These are phyloP conservation scores for Symbiotaphrina buchneri DNA, from an alignment of 495 filamentous ascomycete genomes.

Conservation along the genomic window DNA sequence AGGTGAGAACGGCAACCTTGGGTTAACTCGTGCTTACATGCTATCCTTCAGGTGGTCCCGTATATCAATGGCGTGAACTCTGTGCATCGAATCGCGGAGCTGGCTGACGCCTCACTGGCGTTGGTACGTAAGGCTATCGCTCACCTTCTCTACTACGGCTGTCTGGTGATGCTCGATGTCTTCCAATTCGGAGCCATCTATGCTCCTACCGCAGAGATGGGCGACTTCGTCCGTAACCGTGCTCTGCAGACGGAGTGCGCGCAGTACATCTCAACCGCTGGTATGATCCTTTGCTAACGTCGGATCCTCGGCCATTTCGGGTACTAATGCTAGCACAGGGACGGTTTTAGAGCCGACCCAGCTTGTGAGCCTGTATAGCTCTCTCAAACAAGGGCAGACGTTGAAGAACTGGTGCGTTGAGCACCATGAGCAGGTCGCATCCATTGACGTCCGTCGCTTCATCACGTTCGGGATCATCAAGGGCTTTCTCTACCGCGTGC, in stretches of 20 bases:
- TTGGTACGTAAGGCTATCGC: constrained; percentile 62
- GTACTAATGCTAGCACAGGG: too few relatives aligned
- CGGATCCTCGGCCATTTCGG: too few relatives aligned
- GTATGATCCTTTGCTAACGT: too few relatives aligned
- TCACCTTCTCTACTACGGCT: constrained; percentile 65
- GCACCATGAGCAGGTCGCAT: constrained; percentile 38
- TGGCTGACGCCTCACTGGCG: constrained; percentile 65
- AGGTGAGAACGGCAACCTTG: constrained; percentile 17
- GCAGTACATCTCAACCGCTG: constrained; percentile 26
- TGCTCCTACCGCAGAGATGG: constrained; percentile 56
- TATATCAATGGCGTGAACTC: constrained; percentile 80
- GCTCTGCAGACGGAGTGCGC: constrained; percentile 68
- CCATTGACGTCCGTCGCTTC: constrained; percentile 72
- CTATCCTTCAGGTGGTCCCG: constrained; percentile 36
- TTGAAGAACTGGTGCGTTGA: constrained; percentile 63
- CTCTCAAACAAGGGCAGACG: constrained; percentile 51
- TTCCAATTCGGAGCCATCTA: constrained; percentile 88
- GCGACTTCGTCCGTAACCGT: constrained; percentile 43
- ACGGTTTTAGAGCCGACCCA: constrained; percentile 10
- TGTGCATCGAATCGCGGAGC: constrained; percentile 59
- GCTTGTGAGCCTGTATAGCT: constrained; percentile 44
- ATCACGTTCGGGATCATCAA: constrained; percentile 94
- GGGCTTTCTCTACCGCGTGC: constrained; percentile 80
- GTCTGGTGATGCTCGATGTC: constrained; percentile 67
- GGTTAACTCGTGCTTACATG: too few relatives aligned